Base-by-base conservation (phyloP, 1,284 basidiomycete species). In the Meira miltonrushii region DNA sequence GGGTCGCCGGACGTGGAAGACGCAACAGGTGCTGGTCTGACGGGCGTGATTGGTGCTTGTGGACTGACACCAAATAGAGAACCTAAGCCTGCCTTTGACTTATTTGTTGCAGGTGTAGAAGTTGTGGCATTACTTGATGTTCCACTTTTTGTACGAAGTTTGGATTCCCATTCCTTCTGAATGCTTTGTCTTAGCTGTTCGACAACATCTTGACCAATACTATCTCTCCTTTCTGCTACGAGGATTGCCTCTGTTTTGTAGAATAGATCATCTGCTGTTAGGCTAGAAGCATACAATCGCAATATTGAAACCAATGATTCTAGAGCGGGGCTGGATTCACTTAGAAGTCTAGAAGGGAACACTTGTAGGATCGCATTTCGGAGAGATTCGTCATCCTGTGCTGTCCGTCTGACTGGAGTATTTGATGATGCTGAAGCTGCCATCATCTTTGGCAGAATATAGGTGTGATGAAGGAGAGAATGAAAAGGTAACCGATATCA, bases 211-310 rank as follows among this genome's bases (percentile, higher is more conserved):
- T 57, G 39, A 4, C 21, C n/a, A 10, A 54, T 60, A n/a, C 58
- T 57, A 23, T 67, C 63, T 15, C 62, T 53, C 8, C 51, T 52
- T 40, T 67, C 55, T 54, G 67, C 64, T 57, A 72, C 47, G 11
- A 66, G 61, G 33, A 70, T 67, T 1, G 71, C 67, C 49, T 71
- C 69, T 59, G 61, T 70, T 57, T 72, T 71, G 60, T 70, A 73
- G 48, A 61, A 73, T 43, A 73, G 60, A 38, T 68, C 66, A 52
- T 69, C 56, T 12, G 71, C 62, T 9, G 62, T 50, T 50, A 54
- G 17, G 40, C 39, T 39, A 5, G 50, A 28, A 7, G 38, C 37
- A 39, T 53, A 53, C 21, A 53, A 13, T 17, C 50, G 50, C 17
- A 53, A 28, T 19, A 53, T 39, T 13, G 50, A 53, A 3, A 39